A percentile compares a stretch with the other conserved stretches of the same genome.
phyloP scores from a whole-genome alignment of 768 basidiomycete genomes.

The Trametes elegans region DNA sequence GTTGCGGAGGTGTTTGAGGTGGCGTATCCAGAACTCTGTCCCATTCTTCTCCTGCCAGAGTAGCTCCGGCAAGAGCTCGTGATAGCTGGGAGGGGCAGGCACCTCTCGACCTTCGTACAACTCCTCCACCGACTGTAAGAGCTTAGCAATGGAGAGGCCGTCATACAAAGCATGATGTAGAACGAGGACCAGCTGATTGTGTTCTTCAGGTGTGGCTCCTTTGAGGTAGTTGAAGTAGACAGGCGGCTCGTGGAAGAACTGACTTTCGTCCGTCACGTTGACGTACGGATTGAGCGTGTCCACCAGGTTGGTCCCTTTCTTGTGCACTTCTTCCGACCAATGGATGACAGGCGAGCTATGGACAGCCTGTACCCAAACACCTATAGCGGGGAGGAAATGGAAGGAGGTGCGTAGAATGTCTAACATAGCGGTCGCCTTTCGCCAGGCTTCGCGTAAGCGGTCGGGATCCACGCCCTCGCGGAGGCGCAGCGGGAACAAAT shows the following conservation, averaged over 20 bases:
- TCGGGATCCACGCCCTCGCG: constrained; percentile 23
- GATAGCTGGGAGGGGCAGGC: constrained; percentile 32
- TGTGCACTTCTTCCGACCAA: constrained; percentile 25
- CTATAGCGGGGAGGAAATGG: constrained; percentile 38
- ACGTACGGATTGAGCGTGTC: constrained; percentile 5
- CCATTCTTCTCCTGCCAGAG: constrained; percentile 38
- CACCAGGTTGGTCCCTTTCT: background rate
- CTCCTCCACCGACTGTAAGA: constrained; percentile 33
- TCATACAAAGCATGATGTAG: constrained; percentile 52
- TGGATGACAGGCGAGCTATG: constrained; percentile 26
- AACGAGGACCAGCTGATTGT: constrained; percentile 34
- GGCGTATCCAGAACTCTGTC: constrained; percentile 36
- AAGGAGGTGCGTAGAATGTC: constrained; percentile 48
- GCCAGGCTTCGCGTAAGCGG: constrained; percentile 39
- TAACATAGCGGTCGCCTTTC: constrained; percentile 29
- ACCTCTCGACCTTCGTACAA: constrained; percentile 29
- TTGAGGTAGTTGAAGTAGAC: constrained; percentile 27
- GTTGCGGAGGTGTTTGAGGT: background rate
- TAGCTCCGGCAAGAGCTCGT: constrained; percentile 37
- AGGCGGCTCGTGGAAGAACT: constrained; percentile 32
- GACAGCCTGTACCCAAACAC: constrained; percentile 30
- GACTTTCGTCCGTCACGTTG: constrained; percentile 13
- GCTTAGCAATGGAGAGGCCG: constrained; percentile 39
- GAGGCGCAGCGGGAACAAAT: constrained; percentile 30
- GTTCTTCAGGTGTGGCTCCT: background rate